phyloP scores from a whole-genome alignment of 805 yeast genomes.

The Spathaspora girioi region DNA sequence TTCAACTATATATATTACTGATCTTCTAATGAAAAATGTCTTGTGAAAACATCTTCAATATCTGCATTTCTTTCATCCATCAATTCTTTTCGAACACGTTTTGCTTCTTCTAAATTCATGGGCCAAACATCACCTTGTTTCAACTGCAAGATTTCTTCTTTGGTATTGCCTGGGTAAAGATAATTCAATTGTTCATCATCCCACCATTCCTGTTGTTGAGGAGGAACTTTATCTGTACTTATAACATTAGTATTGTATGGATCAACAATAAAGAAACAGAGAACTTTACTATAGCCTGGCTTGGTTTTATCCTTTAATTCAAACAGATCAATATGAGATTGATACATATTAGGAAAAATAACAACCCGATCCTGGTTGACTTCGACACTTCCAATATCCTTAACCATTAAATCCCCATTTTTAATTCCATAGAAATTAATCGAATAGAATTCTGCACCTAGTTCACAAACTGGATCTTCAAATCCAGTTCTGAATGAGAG shows the following conservation, averaged over 20 bases:
- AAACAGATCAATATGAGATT: conserved; percentile 39
- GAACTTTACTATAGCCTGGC: too few species aligned
- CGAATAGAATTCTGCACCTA: conserved; percentile 20
- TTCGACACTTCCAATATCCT: conserved; percentile 21
- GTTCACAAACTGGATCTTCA: conserved; percentile 29
- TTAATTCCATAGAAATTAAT: conserved; percentile 25
- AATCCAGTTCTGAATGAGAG: conserved; percentile 25
- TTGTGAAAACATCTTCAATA: conserved; percentile 10
- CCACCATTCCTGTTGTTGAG: too few species aligned
- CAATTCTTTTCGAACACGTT: conserved; percentile 21
- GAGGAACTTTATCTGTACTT: too few species aligned
- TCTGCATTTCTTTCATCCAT: conserved; percentile 30
- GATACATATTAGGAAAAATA: conserved; percentile 37
- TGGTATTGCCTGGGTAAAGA: background rate
- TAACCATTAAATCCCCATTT: conserved; percentile 19
- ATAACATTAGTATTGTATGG: too few species aligned
- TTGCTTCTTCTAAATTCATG: conserved; percentile 20
- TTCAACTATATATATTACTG: conserved; percentile 14
- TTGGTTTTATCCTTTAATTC: conserved; percentile 14
- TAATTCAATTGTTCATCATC: too few species aligned
- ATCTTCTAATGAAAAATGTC: conserved; percentile 29
- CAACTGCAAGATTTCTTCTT: conserved; percentile 4
- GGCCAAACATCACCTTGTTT: conserved; percentile 13
- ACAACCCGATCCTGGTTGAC: conserved; percentile 24
- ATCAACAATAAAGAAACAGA: too few species aligned